Evolutionary conservation across 441 rosid species (phyloP).

Genomic region (Populus hybrid): DNA sequence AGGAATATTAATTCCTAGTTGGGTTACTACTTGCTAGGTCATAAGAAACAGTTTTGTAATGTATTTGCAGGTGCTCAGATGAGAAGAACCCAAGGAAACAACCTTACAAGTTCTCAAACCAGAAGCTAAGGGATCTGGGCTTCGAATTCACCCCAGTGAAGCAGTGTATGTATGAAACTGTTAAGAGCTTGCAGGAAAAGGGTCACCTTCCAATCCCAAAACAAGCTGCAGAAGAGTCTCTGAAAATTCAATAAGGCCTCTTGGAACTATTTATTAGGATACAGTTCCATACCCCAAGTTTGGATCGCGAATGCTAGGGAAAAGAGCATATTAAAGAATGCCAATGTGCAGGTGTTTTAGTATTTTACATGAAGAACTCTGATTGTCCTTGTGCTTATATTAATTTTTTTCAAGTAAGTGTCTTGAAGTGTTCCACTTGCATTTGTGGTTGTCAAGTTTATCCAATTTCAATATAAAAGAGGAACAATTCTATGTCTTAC

Average conservation of each 20-base stretch:
- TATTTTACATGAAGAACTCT: not conserved
- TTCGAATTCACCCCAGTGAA: constrained; percentile 65
- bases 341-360: not conserved
- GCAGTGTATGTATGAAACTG: constrained; percentile 45
- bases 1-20: not conserved
- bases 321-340: not conserved
- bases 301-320: not conserved
- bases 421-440: not conserved
- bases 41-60: not conserved
- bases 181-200: no score
- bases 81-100: no score
- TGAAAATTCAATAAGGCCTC: not conserved
- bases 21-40: not conserved
- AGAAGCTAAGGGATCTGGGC: constrained; percentile 78
- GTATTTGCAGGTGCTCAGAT: constrained; percentile 64
- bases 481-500: not conserved
- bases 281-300: not conserved
- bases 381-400: not conserved
- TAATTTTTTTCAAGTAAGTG: not conserved
- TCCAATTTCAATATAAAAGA: not conserved
- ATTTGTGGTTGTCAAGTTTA: no score
- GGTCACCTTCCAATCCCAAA: no score
- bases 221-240: not conserved
- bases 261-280: not conserved
- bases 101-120: constrained; percentile 69